Evolutionary conservation across 176 grass and related monocot genomes (phyloP), one percentile per base, ranked within the genome.

Genomic region (Dactylis glomerata): DNA sequence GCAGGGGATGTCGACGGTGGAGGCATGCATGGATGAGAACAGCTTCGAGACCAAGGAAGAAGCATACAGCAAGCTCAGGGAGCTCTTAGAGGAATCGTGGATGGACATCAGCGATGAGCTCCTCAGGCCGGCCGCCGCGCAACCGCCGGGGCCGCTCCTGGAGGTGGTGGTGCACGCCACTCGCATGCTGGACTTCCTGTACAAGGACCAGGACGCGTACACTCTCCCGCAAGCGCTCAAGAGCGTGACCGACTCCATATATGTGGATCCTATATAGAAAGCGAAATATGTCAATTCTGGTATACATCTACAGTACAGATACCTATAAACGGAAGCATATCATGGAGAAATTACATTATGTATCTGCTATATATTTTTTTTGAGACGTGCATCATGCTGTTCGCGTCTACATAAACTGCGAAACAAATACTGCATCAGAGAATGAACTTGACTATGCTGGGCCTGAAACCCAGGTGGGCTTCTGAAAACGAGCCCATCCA

Each of bases 51-150:
- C 44, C 0, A 41, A 68, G 1, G 32, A 41, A 26, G 73, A 77
- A 9, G 83, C 83, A 0, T 68, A 64, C 11, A 33, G 0, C 28
- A 56, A 68, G 24, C 73, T 85, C 13, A 69, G 17, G 5, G 37
- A 19, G 20, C 8, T 78, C 50, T 1, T 63, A 0, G 77, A 86
- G 68, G 16, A 46, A 20, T 62, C 77, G 10, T 86, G 77, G 84
- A 86, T 71, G 74, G 83, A 85, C 50, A 78, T 85, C 0, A 38
- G 1, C 14, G 33, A 57, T 7, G 84, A 47, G 32, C 47, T 8
- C 5, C 40, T 74, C n/a, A 73, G 22, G 64, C 9, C 69, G 42
- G 5, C 34, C 0, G 0, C 8, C 3, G 8, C 0, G 6, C 54
- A 73, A 20, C 67, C 30, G 0, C 2, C 54, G 16, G 0, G 17